These are phyloP conservation scores for Panaeolus papilionaceus DNA, from an alignment of 768 basidiomycete genomes.

Conservation along the genomic window DNA sequence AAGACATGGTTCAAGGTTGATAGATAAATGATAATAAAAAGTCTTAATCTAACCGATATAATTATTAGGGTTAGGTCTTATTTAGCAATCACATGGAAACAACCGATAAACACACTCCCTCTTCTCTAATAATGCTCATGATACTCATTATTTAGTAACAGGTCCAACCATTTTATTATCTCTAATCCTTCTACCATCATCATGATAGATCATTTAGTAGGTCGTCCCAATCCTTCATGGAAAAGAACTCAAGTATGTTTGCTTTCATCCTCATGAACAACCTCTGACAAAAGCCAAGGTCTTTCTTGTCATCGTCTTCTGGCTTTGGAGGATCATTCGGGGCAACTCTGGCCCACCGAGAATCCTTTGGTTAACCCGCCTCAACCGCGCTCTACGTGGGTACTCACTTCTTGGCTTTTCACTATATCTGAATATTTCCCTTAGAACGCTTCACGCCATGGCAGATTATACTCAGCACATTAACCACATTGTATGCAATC, in stretches of 20 bases:
- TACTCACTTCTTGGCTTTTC: constrained; percentile 15
- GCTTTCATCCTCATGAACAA: not conserved
- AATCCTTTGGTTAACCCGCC: constrained; percentile 63
- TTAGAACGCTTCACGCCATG: constrained; percentile 92
- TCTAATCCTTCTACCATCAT: constrained; percentile 22
- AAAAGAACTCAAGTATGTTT: constrained; percentile 77
- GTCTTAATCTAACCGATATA: constrained; percentile 5
- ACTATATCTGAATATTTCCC: constrained; percentile 11
- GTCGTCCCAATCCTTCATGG: constrained; percentile 89
- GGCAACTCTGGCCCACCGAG: constrained; percentile 71
- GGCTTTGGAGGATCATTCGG: constrained; percentile 80
- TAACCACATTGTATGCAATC: constrained; percentile 84
- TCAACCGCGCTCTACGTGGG: constrained; percentile 69
- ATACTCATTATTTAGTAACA: constrained; percentile 2
- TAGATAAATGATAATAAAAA: constrained; percentile 10
- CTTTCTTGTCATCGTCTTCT: constrained; percentile 90
- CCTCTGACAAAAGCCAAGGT: constrained; percentile 55
- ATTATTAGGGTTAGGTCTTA: constrained; percentile 31
- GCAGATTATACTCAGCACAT: constrained; percentile 88
- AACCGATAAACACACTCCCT: not conserved
- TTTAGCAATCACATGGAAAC: constrained; percentile 30
- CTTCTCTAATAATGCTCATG: not conserved
- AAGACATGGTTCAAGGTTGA: constrained; percentile 20
- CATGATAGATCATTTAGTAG: constrained; percentile 95
- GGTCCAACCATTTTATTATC: constrained; percentile 21